A percentile compares a stretch with the other conserved stretches of the same genome.
Evolutionary conservation across 306 rosid species (phyloP).

Genomic region (Citrullus mucosospermus): DNA sequence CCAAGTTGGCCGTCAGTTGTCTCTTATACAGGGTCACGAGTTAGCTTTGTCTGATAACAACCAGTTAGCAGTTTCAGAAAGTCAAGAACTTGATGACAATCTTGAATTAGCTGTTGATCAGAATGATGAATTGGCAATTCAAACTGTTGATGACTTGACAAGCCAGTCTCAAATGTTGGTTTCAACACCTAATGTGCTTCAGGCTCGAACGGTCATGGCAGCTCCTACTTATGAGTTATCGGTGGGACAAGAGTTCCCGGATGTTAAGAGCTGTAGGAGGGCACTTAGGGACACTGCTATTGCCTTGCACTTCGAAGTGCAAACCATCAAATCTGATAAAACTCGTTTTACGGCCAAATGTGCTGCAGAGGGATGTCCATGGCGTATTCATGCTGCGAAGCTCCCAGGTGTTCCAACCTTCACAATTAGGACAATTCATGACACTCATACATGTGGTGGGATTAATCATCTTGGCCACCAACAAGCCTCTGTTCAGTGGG

Average conservation of each 20-base stretch:
- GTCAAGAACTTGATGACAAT: constrained; percentile 24
- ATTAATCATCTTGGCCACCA: constrained; percentile 44
- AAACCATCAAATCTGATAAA: constrained; percentile 42
- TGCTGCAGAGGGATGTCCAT: constrained; percentile 40
- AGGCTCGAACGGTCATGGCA: constrained; percentile 16
- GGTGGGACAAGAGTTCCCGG: constrained; percentile 50
- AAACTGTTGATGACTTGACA: constrained; percentile 16
- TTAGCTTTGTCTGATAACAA: constrained; percentile 24
- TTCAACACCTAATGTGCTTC: constrained; percentile 18
- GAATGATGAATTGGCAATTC: constrained; percentile 24
- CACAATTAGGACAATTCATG: constrained; percentile 38
- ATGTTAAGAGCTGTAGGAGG: constrained; percentile 44
- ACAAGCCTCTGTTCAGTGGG: constrained; percentile 52
- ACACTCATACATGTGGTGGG: constrained; percentile 35
- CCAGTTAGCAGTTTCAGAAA: constrained; percentile 26
- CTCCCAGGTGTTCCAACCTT: constrained; percentile 41
- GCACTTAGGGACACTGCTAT: constrained; percentile 48
- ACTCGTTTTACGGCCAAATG: constrained; percentile 44
- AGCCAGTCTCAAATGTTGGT: constrained; percentile 11
- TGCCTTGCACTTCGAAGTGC: constrained; percentile 38
- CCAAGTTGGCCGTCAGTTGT: constrained; percentile 42
- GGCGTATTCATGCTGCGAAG: constrained; percentile 53
- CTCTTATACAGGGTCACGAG: constrained; percentile 33
- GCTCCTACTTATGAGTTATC: constrained; percentile 15
- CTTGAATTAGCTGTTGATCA: constrained; percentile 27